A percentile compares a stretch with the other conserved stretches of the same genome.
Conservation (phyloP, 1,284 basidiomycete genomes). For the Tranzscheliella williamsii region DNA sequence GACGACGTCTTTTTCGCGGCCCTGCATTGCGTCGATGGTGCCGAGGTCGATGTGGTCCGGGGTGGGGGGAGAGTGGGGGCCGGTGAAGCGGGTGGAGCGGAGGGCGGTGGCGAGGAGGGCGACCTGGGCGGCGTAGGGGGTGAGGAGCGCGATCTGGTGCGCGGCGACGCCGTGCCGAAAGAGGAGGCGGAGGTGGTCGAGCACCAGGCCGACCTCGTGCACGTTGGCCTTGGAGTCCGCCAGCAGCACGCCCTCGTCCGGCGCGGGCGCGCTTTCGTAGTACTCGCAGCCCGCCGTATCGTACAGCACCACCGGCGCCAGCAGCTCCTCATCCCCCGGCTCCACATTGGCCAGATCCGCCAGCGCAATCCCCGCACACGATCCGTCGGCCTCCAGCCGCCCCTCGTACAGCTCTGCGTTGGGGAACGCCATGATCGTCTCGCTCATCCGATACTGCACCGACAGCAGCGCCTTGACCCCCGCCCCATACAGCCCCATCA, state of each 20-base stretch:
- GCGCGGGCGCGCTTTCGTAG: slow-evolving; percentile 24
- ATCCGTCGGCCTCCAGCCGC: slow-evolving; percentile 72
- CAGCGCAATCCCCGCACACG: slow-evolving; percentile 74
- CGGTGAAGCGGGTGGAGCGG: slow-evolving; percentile 54
- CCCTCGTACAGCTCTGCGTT: slow-evolving; percentile 78
- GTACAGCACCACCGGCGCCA: slow-evolving; percentile 82
- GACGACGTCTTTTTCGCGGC: slow-evolving; percentile 56
- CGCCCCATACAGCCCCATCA: slow-evolving; percentile 82
- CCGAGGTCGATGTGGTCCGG: slow-evolving; percentile 45
- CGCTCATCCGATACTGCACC: slow-evolving; percentile 73
- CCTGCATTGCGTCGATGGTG: slow-evolving; percentile 58
- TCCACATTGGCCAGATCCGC: slow-evolving; percentile 68
- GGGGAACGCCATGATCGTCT: slow-evolving; percentile 82
- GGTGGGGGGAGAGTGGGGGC: not conserved
- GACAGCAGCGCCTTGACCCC: slow-evolving; percentile 83
- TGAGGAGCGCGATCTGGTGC: slow-evolving; percentile 82
- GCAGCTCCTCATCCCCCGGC: slow-evolving; percentile 70
- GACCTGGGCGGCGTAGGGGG: slow-evolving; percentile 69
- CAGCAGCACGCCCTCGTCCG: slow-evolving; percentile 9
- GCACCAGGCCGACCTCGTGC: slow-evolving; percentile 85
- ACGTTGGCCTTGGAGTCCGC: slow-evolving; percentile 73
- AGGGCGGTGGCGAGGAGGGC: slow-evolving; percentile 70
- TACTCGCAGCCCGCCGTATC: slow-evolving; percentile 67
- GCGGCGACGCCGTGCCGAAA: slow-evolving; percentile 74
- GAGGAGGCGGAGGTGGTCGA: slow-evolving; percentile 76